These are phyloP conservation scores for Gautieria morchelliformis DNA, from an alignment of 768 basidiomycete genomes.

Conservation along the genomic window DNA sequence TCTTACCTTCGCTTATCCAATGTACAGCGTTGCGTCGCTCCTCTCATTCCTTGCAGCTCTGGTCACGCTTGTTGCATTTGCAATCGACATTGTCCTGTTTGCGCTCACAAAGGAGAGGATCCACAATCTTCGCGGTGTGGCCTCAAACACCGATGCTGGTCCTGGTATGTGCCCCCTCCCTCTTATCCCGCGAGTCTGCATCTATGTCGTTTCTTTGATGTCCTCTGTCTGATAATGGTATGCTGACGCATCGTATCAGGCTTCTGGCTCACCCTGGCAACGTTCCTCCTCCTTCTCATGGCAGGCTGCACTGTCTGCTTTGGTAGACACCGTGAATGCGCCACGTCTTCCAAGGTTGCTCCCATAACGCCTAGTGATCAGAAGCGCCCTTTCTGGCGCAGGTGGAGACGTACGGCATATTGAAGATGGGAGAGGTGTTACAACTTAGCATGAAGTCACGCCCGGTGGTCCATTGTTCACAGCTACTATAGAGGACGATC, in stretches of 20 bases:
- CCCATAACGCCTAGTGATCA: background rate
- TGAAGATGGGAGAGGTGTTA: background rate
- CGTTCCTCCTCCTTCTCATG: conserved; percentile 52
- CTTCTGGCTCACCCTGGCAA: conserved; percentile 68
- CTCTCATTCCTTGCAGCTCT: conserved; percentile 58
- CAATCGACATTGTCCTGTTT: conserved; percentile 67
- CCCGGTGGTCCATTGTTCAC: no score
- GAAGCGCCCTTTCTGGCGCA: conserved; percentile 2
- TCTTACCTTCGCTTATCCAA: background rate
- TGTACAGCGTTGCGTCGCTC: conserved; percentile 29
- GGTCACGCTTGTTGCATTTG: conserved; percentile 63
- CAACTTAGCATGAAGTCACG: no score
- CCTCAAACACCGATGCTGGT: conserved; percentile 42
- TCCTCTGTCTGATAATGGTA: background rate
- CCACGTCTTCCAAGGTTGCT: conserved; percentile 21
- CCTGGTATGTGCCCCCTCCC: conserved; percentile 39
- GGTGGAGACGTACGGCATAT: background rate
- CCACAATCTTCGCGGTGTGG: conserved; percentile 34
- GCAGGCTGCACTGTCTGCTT: conserved; percentile 65
- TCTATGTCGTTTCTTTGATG: background rate
- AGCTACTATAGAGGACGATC: no score
- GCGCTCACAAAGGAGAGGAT: conserved; percentile 52
- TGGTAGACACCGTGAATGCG: conserved; percentile 47
- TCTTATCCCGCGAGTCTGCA: background rate
- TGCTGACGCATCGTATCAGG: conserved; percentile 19